Evolutionary conservation across 768 basidiomycete genomes (phyloP).

Genomic region (Mycena floridula): DNA sequence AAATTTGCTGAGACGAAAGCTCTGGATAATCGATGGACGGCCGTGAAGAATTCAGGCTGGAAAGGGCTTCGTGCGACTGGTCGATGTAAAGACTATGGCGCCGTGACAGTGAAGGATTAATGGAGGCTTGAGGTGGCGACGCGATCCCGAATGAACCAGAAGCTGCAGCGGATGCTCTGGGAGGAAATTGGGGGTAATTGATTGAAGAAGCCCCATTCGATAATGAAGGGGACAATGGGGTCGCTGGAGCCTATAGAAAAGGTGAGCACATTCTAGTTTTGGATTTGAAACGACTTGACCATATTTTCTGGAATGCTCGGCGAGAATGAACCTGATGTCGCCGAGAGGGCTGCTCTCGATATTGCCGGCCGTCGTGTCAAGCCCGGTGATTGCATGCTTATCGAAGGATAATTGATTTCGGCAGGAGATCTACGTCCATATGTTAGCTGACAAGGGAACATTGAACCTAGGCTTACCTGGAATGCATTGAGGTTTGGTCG

Average conservation of each 20-base stretch:
- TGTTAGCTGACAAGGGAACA: not conserved
- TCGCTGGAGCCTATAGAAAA: not conserved
- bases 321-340: constrained; percentile 39
- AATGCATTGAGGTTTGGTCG: constrained; percentile 34
- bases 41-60: constrained; percentile 35
- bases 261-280: not conserved
- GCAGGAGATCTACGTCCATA: constrained; percentile 30
- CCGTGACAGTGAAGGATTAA: constrained; percentile 71
- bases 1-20: constrained; percentile 49
- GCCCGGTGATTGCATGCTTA: constrained; percentile 1
- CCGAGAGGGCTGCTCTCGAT: constrained; percentile 7
- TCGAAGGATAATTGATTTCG: constrained; percentile 23
- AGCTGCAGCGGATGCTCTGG: constrained; percentile 8
- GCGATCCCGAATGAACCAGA: constrained; percentile 35
- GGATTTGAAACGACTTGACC: constrained; percentile 13
- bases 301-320: constrained; percentile 48
- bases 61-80: constrained; percentile 62
- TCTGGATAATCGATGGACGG: constrained; percentile 79
- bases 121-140: constrained; percentile 79
- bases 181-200: constrained; percentile 5
- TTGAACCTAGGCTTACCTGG: constrained; percentile 28
- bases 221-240: not conserved
- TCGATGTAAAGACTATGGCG: constrained; percentile 76
- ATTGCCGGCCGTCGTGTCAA: constrained; percentile 12
- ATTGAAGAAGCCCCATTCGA: constrained; percentile 4